A percentile compares a stretch with the other conserved stretches of the same genome.
These are phyloP conservation scores for Russula virescens DNA, from an alignment of 768 basidiomycete species.

Conservation along the genomic window DNA sequence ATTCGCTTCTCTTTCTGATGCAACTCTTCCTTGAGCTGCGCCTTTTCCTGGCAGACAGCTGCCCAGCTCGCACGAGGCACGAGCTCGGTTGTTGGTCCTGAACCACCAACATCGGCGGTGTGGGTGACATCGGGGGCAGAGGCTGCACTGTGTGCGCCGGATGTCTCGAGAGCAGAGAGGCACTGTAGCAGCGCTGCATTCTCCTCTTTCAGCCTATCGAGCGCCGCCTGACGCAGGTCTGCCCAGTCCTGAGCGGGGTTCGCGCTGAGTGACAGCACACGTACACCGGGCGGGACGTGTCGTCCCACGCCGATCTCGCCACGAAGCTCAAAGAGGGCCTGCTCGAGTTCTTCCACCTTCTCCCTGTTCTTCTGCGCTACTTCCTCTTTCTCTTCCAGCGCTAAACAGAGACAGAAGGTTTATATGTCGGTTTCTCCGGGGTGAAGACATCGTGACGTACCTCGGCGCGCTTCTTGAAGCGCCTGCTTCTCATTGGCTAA, in stretches of 20 bases:
- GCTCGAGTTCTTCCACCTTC: slow-evolving; percentile 65
- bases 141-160: no score
- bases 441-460: slow-evolving; percentile 27
- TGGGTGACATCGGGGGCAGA: no score
- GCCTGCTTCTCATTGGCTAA: slow-evolving; percentile 34
- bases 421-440: not conserved
- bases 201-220: no score
- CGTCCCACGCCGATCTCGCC: slow-evolving; percentile 73
- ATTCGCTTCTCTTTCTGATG: no score
- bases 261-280: slow-evolving; percentile 61
- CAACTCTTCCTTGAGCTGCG: no score
- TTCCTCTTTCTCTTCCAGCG: slow-evolving; percentile 38
- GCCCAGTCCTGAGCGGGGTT: slow-evolving; percentile 85
- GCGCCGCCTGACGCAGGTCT: slow-evolving; percentile 53
- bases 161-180: no score
- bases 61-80: slow-evolving; percentile 69
- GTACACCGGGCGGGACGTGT: slow-evolving; percentile 65
- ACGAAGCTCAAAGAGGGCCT: slow-evolving; percentile 68
- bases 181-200: no score
- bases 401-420: slow-evolving; percentile 29
- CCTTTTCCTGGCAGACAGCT: slow-evolving; percentile 26
- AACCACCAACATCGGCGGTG: no score
- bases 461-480: slow-evolving; percentile 37
- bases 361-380: slow-evolving; percentile 38
- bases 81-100: not conserved